Conservation (phyloP, 2,329 filamentous ascomycete species). For the Neonectria coccinea region DNA sequence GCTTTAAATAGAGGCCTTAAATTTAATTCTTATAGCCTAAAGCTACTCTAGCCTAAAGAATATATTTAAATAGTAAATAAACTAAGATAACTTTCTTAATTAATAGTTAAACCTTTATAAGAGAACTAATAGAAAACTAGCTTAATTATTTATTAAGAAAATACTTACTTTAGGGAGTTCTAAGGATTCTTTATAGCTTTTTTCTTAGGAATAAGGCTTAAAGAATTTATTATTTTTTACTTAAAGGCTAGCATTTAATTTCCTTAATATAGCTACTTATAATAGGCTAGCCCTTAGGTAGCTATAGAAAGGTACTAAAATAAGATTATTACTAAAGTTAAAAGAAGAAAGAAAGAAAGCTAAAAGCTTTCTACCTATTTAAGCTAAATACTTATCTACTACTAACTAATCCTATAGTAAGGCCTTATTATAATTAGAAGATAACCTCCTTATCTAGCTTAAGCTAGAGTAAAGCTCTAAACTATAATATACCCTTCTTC, state of each 20-base stretch:
- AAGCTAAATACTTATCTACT: too few species aligned
- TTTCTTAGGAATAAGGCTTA: slow-evolving; percentile 3
- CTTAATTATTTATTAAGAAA: slow-evolving; percentile 1
- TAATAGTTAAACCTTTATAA: slow-evolving; percentile 1
- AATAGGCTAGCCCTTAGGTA: too few species aligned
- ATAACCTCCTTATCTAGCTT: too few species aligned
- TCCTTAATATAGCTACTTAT: background rate
- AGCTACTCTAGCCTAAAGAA: slow-evolving; percentile 17
- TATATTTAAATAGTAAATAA: slow-evolving; percentile 21
- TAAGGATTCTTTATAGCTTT: slow-evolving; percentile 2
- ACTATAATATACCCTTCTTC: too few species aligned
- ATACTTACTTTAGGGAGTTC: slow-evolving; percentile 5
- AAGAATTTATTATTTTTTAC: slow-evolving; percentile 4
- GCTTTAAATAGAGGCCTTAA: slow-evolving; percentile 6
- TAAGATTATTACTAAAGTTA: too few species aligned
- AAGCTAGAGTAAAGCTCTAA: too few species aligned
- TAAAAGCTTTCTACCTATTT: too few species aligned
- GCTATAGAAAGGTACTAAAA: too few species aligned
- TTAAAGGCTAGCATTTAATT: background rate
- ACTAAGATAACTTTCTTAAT: slow-evolving; percentile 8
- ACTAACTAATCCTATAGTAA: too few species aligned
- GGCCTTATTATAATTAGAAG: too few species aligned
- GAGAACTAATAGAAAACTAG: slow-evolving; percentile 2
- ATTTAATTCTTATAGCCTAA: slow-evolving; percentile 1
- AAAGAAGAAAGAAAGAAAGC: too few species aligned